Percentiles rank a stretch among this genome's conserved stretches.
phyloP scores from a whole-genome alignment of 1,284 basidiomycete genomes.

The Leccinum subrobustum region DNA sequence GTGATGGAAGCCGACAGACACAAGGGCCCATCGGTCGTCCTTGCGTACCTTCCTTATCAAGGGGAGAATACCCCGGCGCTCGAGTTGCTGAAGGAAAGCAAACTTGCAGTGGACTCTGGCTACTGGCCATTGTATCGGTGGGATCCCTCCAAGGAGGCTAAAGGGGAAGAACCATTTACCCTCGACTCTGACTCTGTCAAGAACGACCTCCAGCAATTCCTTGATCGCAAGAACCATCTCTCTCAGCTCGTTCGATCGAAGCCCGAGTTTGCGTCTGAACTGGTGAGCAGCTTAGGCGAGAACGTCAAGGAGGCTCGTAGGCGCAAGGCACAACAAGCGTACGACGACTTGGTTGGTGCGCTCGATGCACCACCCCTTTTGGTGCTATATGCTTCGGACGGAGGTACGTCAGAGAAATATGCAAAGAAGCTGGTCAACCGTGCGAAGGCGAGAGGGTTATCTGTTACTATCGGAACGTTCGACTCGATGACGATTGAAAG shows the following conservation, averaged over 20 bases:
- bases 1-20: constrained; percentile 91
- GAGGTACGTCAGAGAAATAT: constrained; percentile 93
- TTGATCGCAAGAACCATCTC: constrained; percentile 95
- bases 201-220: constrained; percentile 92
- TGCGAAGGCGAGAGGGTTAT: constrained; percentile 84
- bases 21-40: constrained; percentile 87
- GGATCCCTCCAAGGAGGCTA: constrained; percentile 83
- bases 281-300: constrained; percentile 85
- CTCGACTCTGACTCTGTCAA: constrained; percentile 95
- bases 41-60: constrained; percentile 93
- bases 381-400: constrained; percentile 91
- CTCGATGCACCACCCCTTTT: constrained; percentile 91
- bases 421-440: constrained; percentile 87
- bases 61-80: constrained; percentile 78
- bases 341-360: constrained; percentile 80
- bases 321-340: constrained; percentile 83
- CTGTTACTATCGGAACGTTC: constrained; percentile 69
- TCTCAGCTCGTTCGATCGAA: constrained; percentile 85
- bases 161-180: constrained; percentile 82
- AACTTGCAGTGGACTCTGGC: constrained; percentile 93
- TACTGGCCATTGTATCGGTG: constrained; percentile 99
- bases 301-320: constrained; percentile 83
- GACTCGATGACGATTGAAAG: constrained; percentile 79
- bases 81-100: constrained; percentile 93
- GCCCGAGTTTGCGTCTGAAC: constrained; percentile 80